phyloP scores from a whole-genome alignment of 495 filamentous ascomycete genomes.

The Penicillium longicatenatum region DNA sequence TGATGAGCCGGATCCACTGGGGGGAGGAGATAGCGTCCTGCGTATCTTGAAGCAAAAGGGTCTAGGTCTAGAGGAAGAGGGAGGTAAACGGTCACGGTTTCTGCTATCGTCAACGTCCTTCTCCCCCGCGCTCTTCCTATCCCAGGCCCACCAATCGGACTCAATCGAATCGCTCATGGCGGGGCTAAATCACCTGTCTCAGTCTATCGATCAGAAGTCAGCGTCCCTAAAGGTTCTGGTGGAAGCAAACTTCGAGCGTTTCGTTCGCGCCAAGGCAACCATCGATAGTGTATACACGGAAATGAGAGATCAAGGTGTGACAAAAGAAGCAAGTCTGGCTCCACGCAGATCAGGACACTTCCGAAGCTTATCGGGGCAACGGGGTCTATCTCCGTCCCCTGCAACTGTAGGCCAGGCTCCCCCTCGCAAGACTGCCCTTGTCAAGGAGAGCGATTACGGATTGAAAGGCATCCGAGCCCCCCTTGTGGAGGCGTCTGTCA shows the following conservation, averaged over 20 bases:
- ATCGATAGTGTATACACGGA: constrained; percentile 98
- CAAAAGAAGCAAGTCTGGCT: constrained; percentile 54
- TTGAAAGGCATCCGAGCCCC: constrained; percentile 86
- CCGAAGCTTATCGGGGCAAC: constrained; percentile 52
- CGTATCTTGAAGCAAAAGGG: constrained; percentile 72
- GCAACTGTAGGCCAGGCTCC: constrained; percentile 16
- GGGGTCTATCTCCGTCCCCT: constrained; percentile 37
- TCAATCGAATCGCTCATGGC: constrained; percentile 76
- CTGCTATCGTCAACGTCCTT: constrained; percentile 94
- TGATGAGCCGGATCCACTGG: constrained; percentile 91
- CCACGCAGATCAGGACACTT: constrained; percentile 68
- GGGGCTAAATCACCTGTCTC: constrained; percentile 79
- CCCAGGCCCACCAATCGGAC: constrained; percentile 82
- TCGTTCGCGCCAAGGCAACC: constrained; percentile 92
- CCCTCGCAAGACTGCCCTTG: constrained; percentile 80
- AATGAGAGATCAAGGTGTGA: constrained; percentile 85
- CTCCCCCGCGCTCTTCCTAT: constrained; percentile 86
- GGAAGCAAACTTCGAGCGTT: constrained; percentile 96
- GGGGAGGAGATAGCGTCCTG: constrained; percentile 80
- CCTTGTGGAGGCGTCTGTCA: constrained; percentile 82
- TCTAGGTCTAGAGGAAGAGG: constrained; percentile 82
- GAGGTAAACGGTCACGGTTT: constrained; percentile 82
- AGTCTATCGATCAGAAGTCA: constrained; percentile 95
- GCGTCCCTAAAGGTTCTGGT: constrained; percentile 93
- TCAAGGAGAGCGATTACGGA: constrained; percentile 94